These are phyloP conservation scores for Annona cherimola DNA, from an alignment of 164 flowering plant species.

Conservation along the genomic window DNA sequence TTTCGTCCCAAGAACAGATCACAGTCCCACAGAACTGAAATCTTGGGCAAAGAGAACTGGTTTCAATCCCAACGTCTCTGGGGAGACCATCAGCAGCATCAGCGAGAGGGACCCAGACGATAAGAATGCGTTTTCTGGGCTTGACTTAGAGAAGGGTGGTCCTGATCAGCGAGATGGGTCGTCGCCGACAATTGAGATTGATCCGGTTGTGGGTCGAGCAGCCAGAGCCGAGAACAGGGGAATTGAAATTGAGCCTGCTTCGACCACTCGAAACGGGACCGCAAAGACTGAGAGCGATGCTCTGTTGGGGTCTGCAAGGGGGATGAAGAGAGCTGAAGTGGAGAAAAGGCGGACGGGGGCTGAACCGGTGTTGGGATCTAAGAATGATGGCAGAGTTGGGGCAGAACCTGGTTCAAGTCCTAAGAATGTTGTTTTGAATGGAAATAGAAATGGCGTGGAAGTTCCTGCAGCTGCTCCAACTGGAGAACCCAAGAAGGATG, in stretches of 20 bases:
- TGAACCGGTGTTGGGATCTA: slow-evolving; percentile 24
- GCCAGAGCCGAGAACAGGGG: slow-evolving; percentile 27
- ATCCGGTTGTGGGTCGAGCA: slow-evolving; percentile 54
- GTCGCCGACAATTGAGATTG: slow-evolving; percentile 73
- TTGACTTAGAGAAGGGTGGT: slow-evolving; percentile 52
- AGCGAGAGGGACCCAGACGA: slow-evolving; percentile 24
- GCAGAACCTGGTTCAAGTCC: slow-evolving; percentile 7
- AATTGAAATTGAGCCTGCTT: slow-evolving; percentile 46
- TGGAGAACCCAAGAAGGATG: slow-evolving; percentile 37
- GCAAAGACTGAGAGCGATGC: slow-evolving; percentile 22
- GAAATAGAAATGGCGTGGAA: slow-evolving; percentile 20
- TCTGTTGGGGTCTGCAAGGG: slow-evolving; percentile 24
- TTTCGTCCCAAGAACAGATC: slow-evolving; percentile 55
- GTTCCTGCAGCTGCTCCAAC: slow-evolving; percentile 16
- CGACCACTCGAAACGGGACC: slow-evolving; percentile 18
- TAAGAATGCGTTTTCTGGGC: slow-evolving; percentile 18
- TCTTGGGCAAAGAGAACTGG: slow-evolving; percentile 96
- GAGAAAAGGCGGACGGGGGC: slow-evolving; percentile 30
- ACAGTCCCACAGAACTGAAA: slow-evolving; percentile 69
- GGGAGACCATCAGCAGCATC: slow-evolving; percentile 35
- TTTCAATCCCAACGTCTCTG: slow-evolving; percentile 63
- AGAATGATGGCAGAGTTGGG: slow-evolving; percentile 27
- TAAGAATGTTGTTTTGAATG: slow-evolving; percentile 9
- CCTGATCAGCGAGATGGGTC: slow-evolving; percentile 28
- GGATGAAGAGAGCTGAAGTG: slow-evolving; percentile 25